Evolutionary conservation across 768 basidiomycete genomes (phyloP).

Genomic region (Mrakia gelida): DNA sequence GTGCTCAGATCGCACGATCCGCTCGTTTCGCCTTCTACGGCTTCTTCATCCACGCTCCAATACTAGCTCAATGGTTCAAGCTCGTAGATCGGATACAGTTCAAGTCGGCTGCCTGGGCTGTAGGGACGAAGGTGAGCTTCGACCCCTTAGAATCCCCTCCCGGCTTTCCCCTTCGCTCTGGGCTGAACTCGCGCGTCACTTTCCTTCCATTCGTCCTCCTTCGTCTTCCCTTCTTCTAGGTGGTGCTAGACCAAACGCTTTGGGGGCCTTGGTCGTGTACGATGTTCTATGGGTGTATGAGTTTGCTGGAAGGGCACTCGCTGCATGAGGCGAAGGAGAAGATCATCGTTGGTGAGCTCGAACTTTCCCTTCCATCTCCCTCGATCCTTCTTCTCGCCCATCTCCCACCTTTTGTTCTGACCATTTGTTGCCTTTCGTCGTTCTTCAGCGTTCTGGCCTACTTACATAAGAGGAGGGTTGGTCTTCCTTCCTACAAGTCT

Average conservation of each 20-base stretch:
- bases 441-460: slow-evolving; percentile 19
- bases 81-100: slow-evolving; percentile 25
- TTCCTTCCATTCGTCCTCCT: too few relatives aligned
- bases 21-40: slow-evolving; percentile 29
- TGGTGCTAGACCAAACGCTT: slow-evolving; percentile 16
- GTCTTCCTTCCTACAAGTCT: slow-evolving; percentile 22
- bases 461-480: slow-evolving; percentile 20
- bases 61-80: slow-evolving; percentile 29
- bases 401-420: too few relatives aligned
- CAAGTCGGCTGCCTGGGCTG: neutral
- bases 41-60: slow-evolving; percentile 27
- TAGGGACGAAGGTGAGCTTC: slow-evolving; percentile 22
- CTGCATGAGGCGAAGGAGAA: slow-evolving; percentile 22
- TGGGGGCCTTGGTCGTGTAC: slow-evolving; percentile 21
- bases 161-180: neutral
- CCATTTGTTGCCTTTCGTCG: too few relatives aligned
- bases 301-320: slow-evolving; percentile 20
- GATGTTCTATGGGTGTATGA: slow-evolving; percentile 26
- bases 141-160: neutral
- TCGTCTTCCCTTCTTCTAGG: neutral
- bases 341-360: slow-evolving; percentile 9
- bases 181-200: too few relatives aligned
- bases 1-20: slow-evolving; percentile 15
- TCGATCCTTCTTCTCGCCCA: neutral
- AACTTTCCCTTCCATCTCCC: neutral